Evolutionary conservation across 371 early-diverging fungal genomes (phyloP), one percentile per base, ranked within the genome.

Genomic region (Globomyces sp.): DNA sequence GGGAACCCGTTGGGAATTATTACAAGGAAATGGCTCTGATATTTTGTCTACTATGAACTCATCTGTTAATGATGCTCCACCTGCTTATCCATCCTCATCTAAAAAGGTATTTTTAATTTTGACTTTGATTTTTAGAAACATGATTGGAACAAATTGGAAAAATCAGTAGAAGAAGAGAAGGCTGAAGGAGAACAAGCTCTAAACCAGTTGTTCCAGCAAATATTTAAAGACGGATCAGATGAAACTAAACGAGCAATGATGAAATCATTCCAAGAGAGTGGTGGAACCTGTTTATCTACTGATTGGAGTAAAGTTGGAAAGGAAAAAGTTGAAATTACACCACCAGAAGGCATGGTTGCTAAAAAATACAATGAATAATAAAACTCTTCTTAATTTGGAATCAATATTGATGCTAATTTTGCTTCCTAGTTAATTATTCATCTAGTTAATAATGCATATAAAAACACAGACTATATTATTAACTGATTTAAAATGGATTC

Each of bases 221-320:
- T 99, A 55, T 96, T 95, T 77, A 81, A 80, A 59, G 88, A 96
- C 68, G 94, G 95, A 1, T 90, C 87, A 71, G 92, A 92, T n/a
- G 93, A 99, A 68, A 90, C 92, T 2, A 83, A 87, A 57, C 81
- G 92, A 46, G 99, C 99, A 0, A 99, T 99, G 99, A 89, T 97
- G 85, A 99, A 99, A 86, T 92, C 92, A 71, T 98, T 91, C 75
- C 83, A 87, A 3, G 99, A 99, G 77, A 91, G 91, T 76, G 90
- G 91, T 64, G 99, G 99, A 39, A 98, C 98, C 1, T 87, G 88
- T 64, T 80, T 99, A 58, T 91, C 91, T 57, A 99, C 99, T 53
- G 95, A 99, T 73, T 99, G 99, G 99, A 80, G 80, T 13, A 94
- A 95, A 75, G 95, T 98, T 45, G 86, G 88, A 36, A 83, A 88